A percentile compares a stretch with the other conserved stretches of the same genome.
These are phyloP conservation scores for Neonothopanus nambi DNA, from an alignment of 1,284 basidiomycete species.

Conservation along the genomic window DNA sequence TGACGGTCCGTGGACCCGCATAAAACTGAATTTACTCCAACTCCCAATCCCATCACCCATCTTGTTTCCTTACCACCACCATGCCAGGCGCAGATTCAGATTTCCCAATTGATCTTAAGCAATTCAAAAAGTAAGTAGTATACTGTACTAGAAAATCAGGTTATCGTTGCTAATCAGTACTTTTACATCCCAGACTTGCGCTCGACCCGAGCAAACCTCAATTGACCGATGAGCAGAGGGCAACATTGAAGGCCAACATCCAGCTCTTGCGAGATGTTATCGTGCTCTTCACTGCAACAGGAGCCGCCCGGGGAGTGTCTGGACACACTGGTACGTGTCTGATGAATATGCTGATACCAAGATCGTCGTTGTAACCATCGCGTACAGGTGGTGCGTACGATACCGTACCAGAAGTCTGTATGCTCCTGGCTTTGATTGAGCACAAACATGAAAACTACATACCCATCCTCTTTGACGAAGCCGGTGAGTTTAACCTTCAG, in stretches of 20 bases:
- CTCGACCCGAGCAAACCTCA: conserved; percentile 68
- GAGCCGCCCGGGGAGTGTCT: conserved; percentile 78
- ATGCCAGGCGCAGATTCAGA: conserved; percentile 38
- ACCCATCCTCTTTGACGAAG: conserved; percentile 75
- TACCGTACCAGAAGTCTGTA: conserved; percentile 80
- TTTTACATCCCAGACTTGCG: conserved; percentile 47
- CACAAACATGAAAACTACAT: conserved; percentile 56
- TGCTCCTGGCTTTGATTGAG: conserved; percentile 72
- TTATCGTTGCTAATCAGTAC: conserved; percentile 17
- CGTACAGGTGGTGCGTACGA: conserved; percentile 76
- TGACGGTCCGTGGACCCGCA: no score
- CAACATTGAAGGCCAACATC: conserved; percentile 66
- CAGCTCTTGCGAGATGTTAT: conserved; percentile 81
- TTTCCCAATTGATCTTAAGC: conserved; percentile 76
- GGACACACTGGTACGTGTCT: conserved; percentile 70
- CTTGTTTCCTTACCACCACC: conserved; percentile 17
- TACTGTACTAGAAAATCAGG: neutral
- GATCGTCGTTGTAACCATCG: neutral
- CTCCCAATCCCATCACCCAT: neutral
- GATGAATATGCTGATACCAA: neutral
- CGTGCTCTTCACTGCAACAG: conserved; percentile 80
- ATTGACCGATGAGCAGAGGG: conserved; percentile 60
- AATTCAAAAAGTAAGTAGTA: conserved; percentile 65
- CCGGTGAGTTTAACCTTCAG: conserved; percentile 46
- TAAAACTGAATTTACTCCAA: no score